Base-by-base conservation (phyloP, 306 rosid species). In the Malus asiatica region DNA sequence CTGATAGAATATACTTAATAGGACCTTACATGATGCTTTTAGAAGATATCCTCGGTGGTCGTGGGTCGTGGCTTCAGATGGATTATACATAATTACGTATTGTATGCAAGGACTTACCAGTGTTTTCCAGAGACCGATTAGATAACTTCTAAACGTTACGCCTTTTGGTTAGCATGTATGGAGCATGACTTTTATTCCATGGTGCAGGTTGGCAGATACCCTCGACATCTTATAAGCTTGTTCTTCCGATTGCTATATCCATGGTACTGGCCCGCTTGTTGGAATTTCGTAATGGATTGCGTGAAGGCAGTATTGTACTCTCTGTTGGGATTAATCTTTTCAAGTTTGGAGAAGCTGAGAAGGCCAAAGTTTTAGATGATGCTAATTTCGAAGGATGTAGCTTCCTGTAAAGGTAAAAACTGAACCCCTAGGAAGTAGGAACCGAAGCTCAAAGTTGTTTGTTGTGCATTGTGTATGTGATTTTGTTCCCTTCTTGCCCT, bases 191-290 rank as follows among this genome's bases (percentile, higher is more conserved):
- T 48, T 33, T 19, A 53, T 76, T 64, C 18, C 35, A 35, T 73
- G 75, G 57, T 81, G 65, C 96, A 96, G 98, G 89, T 96, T n/a
- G 99, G 98, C 60, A 85, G 86, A 16, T 92, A 90, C 74, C 96
- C 98, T 40, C 88, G 99, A 80, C 99, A 93, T 83, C 91, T 96
- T 27, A 96, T 96, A 74, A 96, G 99, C 86, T 76, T 90, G 51
- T 93, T 96, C 89, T 96, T 96, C 93, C 84, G 99, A 67, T 78
- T 96, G 83, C 86, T 96, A 11, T 96, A 96, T 78, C 99, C 99
- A 7, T 90, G 98, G 98, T 96, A 92, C 77, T 96, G 98, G 98
- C 99, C 99, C 19, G 87, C 96, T 20, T 92, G 99, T 88, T 93
- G 98, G 96, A 93, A 90, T 83, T 85, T 96, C 57, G 58, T 83